Evolutionary conservation across 371 early-diverging fungal genomes (phyloP).

Genomic region (Syncephalis fuscata): DNA sequence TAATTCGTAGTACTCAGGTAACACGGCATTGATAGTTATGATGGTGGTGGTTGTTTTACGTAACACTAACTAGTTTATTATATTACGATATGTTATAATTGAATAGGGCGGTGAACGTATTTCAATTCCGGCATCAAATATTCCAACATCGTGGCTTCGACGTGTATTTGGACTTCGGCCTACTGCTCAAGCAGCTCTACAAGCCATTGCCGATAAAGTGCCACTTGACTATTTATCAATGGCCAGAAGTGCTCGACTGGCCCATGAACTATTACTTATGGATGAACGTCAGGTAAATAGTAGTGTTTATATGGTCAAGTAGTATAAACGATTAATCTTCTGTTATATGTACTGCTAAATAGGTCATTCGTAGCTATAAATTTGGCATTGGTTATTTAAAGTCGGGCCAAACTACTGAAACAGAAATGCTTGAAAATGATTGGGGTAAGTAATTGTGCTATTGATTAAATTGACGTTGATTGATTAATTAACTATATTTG

Average conservation of each 20-base stretch:
- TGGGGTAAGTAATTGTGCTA: too few species aligned
- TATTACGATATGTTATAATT: not conserved
- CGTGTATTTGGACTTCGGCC: not conserved
- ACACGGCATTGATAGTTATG: too few species aligned
- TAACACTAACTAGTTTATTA: too few species aligned
- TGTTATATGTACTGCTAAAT: not conserved
- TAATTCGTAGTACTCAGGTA: too few species aligned
- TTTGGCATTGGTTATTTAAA: not conserved
- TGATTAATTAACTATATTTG: too few species aligned
- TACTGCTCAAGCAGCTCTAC: not conserved
- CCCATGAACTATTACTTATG: not conserved
- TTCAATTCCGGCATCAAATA: not conserved
- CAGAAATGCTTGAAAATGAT: not conserved
- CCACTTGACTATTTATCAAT: not conserved
- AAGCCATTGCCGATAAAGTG: not conserved
- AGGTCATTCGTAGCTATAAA: conserved; percentile 1
- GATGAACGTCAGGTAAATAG: conserved; percentile 1
- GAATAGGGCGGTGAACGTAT: not conserved
- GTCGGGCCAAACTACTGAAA: not conserved
- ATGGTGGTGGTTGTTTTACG: too few species aligned
- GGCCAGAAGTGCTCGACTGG: not conserved
- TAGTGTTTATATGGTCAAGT: too few species aligned
- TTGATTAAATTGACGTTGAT: too few species aligned
- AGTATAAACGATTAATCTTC: too few species aligned
- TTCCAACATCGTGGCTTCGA: not conserved